A percentile compares a stretch with the other conserved stretches of the same genome.
These are phyloP conservation scores for Globisporangium alternatum DNA, from an alignment of 352 stramenopile genomes.

Conservation along the genomic window DNA sequence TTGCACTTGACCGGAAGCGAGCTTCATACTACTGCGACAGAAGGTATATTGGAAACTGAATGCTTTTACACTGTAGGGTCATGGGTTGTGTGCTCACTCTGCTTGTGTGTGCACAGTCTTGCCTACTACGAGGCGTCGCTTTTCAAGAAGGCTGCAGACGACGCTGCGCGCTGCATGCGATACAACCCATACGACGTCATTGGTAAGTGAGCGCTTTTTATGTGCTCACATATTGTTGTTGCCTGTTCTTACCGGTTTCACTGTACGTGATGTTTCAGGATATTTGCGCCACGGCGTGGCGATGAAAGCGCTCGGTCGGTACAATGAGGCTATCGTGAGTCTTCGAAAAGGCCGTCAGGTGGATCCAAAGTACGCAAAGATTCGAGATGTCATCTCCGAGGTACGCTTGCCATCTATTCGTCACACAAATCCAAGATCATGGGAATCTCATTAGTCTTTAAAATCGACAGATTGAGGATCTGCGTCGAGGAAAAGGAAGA, in stretches of 20 bases:
- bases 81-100: background rate
- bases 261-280: slow-evolving; percentile 20
- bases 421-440: background rate
- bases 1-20: slow-evolving; percentile 82
- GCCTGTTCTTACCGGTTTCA: background rate
- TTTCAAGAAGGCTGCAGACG: slow-evolving; percentile 86
- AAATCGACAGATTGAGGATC: slow-evolving; percentile 13
- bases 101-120: slow-evolving; percentile 32
- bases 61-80: background rate
- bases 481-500: slow-evolving; percentile 20
- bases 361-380: slow-evolving; percentile 66
- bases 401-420: slow-evolving; percentile 13
- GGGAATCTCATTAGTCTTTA: background rate
- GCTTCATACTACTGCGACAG: slow-evolving; percentile 92
- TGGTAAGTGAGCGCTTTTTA: slow-evolving; percentile 24
- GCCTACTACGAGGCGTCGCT: slow-evolving; percentile 62
- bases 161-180: slow-evolving; percentile 87
- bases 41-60: slow-evolving; percentile 34
- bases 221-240: background rate
- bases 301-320: slow-evolving; percentile 80
- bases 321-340: slow-evolving; percentile 62
- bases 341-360: slow-evolving; percentile 70
- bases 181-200: slow-evolving; percentile 94
- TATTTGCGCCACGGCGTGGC: slow-evolving; percentile 93
- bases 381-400: slow-evolving; percentile 53